Evolutionary conservation across 208 protist species (phyloP).

Genomic region (Trypanosoma melophagium): DNA sequence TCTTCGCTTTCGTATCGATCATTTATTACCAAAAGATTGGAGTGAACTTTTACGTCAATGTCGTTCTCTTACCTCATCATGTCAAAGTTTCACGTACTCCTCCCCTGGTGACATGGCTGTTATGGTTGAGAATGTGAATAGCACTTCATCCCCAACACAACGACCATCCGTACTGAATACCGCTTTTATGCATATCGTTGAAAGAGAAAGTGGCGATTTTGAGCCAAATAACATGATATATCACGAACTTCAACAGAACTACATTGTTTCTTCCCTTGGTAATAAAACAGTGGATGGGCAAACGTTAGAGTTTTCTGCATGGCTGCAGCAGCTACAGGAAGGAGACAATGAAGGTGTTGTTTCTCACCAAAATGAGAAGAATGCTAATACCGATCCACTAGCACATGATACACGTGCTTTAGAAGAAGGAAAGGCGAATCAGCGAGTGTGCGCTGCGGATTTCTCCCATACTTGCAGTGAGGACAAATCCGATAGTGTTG

Average conservation of each 20-base stretch:
- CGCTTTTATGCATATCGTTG: conserved; percentile 75
- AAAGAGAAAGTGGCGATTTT: conserved; percentile 63
- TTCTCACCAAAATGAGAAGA: too few relatives aligned
- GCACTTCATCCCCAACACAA: neutral
- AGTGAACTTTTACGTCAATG: conserved; percentile 46
- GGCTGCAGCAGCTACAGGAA: conserved; percentile 35
- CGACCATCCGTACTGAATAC: conserved; percentile 29
- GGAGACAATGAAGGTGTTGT: neutral
- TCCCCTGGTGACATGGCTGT: conserved; percentile 44
- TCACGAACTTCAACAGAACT: conserved; percentile 55
- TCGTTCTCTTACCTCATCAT: conserved; percentile 42
- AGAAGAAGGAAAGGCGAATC: conserved; percentile 32
- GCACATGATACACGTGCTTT: conserved; percentile 22
- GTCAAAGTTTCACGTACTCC: conserved; percentile 54
- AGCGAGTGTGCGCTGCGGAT: conserved; percentile 19
- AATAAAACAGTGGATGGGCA: neutral
- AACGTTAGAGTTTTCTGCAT: conserved; percentile 31
- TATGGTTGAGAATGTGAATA: neutral
- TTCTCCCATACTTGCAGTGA: neutral
- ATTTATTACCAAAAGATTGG: conserved; percentile 48
- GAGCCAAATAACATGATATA: conserved; percentile 87
- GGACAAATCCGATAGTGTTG: neutral
- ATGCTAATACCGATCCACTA: conserved; percentile 35
- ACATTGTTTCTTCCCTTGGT: conserved; percentile 3
- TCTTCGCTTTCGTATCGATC: conserved; percentile 45